Evolutionary conservation across 1,284 basidiomycete species (phyloP).

Genomic region (Cutaneotrichosporon mucoides): DNA sequence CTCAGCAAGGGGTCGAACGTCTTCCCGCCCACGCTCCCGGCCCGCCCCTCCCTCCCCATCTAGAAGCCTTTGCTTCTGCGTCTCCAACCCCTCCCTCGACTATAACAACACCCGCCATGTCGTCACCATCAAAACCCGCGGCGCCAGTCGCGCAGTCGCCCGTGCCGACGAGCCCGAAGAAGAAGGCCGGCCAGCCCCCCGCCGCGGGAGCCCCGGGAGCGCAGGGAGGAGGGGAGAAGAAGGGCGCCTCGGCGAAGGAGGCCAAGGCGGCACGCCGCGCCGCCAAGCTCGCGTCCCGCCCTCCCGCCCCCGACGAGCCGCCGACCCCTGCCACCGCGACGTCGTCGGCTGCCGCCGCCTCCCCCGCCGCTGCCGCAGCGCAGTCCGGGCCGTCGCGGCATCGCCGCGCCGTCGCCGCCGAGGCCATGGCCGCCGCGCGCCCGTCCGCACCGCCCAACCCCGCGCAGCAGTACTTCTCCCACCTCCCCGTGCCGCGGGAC

Average conservation of each 20-base stretch:
- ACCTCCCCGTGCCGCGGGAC: slow-evolving; percentile 56
- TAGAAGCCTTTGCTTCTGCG: background rate
- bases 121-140: slow-evolving; percentile 3
- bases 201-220: background rate
- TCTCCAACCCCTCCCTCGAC: background rate
- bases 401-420: slow-evolving; percentile 15
- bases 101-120: background rate
- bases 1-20: too few species aligned
- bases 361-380: background rate
- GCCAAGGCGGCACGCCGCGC: slow-evolving; percentile 47
- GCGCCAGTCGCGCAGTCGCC: background rate
- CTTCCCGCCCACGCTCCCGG: too few species aligned
- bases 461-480: slow-evolving; percentile 55
- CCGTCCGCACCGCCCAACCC: slow-evolving; percentile 19
- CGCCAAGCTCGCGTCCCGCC: slow-evolving; percentile 41
- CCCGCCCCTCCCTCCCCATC: too few species aligned
- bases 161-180: background rate
- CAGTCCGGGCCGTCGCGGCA: slow-evolving; percentile 13
- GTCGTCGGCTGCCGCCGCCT: background rate
- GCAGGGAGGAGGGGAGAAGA: slow-evolving; percentile 15
- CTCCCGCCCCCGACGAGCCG: slow-evolving; percentile 2
- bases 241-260: slow-evolving; percentile 40
- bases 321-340: slow-evolving; percentile 2
- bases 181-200: background rate
- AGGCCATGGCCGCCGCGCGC: slow-evolving; percentile 19